A percentile compares a stretch with the other conserved stretches of the same genome.
Conservation (phyloP, 2,329 filamentous ascomycete species). For the Penicillium sp. region DNA sequence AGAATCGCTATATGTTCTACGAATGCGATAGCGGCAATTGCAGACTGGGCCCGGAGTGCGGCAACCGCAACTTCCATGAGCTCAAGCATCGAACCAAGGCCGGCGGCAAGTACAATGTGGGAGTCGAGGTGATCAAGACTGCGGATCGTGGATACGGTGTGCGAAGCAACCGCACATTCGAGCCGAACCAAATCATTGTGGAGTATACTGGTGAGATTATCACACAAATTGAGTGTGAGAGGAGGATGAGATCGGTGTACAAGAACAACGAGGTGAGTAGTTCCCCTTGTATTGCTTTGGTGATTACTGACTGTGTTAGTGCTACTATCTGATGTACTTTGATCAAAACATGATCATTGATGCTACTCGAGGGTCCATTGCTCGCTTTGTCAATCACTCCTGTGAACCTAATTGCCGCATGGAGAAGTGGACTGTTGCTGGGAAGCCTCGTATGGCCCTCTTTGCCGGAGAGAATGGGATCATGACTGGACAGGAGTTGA, state of each 20-base stretch:
- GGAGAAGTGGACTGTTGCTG: slow-evolving; percentile 95
- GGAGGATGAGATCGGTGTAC: slow-evolving; percentile 89
- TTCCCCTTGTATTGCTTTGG: background rate
- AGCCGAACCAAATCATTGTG: slow-evolving; percentile 91
- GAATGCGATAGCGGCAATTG: slow-evolving; percentile 93
- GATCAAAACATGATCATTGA: slow-evolving; percentile 99
- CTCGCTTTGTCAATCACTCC: slow-evolving; percentile 96
- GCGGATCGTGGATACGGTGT: slow-evolving; percentile 85
- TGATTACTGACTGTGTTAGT: slow-evolving; percentile 52
- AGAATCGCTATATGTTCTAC: slow-evolving; percentile 95
- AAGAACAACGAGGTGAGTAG: slow-evolving; percentile 80
- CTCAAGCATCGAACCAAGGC: slow-evolving; percentile 71
- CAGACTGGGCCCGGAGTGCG: slow-evolving; percentile 73
- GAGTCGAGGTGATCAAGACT: slow-evolving; percentile 94
- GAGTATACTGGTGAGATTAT: slow-evolving; percentile 98
- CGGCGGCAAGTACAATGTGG: slow-evolving; percentile 84
- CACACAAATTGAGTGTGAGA: slow-evolving; percentile 87
- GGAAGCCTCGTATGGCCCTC: slow-evolving; percentile 91
- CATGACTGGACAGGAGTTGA: slow-evolving; percentile 92
- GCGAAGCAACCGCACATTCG: slow-evolving; percentile 82
- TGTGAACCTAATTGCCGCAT: slow-evolving; percentile 96
- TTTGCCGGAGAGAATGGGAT: slow-evolving; percentile 89
- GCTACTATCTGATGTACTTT: slow-evolving; percentile 98
- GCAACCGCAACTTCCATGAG: slow-evolving; percentile 83
- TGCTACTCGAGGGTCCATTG: slow-evolving; percentile 91